Evolutionary conservation across 305 asterid species (phyloP), one percentile per base, ranked within the genome.

Genomic region (Plantago coronopus): DNA sequence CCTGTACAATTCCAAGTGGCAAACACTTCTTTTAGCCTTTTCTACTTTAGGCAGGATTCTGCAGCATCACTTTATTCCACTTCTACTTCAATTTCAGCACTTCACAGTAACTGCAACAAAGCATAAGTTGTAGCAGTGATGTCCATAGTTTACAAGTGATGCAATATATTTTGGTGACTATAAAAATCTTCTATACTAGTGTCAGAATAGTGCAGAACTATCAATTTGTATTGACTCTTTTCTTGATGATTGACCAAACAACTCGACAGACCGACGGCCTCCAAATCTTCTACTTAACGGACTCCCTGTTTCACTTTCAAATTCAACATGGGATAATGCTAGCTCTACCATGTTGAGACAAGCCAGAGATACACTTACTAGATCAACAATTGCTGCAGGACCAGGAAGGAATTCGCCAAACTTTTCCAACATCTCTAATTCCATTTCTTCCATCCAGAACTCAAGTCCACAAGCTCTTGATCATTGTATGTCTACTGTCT

Each of bases 281-380:
- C 67, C 57, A 40, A 70, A 63, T 46, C 23, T 72, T 11, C 59
- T 64, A 23, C 21, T 75, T 54, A 66, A 62, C 19, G 81, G 81
- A 11, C 74, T 65, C 37, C 76, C 86, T 6, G 27, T 74, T 27
- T 48, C 77, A 2, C 66, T 72, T 23, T 54, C 80, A 40, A 68
- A 57, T 48, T 49, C 68, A 37, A 34, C 71, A 15, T 75, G 74
- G 78, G 78, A 69, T 46, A 58, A 67, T 27, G 64, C 46, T 11
- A 23, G 40, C 66, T 27, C 27, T 27, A 54, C 67, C 17, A 57
- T 50, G 43, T 16, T 69, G 3, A 62, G 57, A 16, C 69, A 68
- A 14, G 51, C 63, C 7, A 53, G 54, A n/a, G 66, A 60, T 51
- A 59, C 66, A 20, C 61, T 65, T 22, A 4, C 43, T 17, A 49